Evolutionary conservation across 2,329 filamentous ascomycete genomes (phyloP).

Genomic region (Aspergillus sclerotialis): DNA sequence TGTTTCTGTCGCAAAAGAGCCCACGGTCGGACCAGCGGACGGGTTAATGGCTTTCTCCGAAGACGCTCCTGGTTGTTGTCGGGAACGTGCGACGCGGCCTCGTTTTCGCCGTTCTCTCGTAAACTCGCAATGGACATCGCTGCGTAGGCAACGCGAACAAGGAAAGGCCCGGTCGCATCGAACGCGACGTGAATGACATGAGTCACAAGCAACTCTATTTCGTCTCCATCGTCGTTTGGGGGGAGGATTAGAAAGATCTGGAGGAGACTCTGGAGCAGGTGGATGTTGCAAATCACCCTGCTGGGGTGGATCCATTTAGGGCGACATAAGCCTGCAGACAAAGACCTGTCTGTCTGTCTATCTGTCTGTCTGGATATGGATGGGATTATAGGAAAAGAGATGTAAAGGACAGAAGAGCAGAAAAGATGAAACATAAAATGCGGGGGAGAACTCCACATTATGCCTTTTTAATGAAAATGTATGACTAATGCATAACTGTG

Average conservation of each 20-base stretch:
- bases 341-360: no score
- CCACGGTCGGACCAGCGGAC: neutral
- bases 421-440: neutral
- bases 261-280: slow-evolving; percentile 7
- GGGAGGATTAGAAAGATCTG: slow-evolving; percentile 10
- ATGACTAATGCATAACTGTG: no score
- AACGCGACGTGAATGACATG: slow-evolving; percentile 87
- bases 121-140: slow-evolving; percentile 65
- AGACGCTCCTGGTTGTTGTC: slow-evolving; percentile 60
- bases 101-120: slow-evolving; percentile 88
- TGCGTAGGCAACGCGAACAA: slow-evolving; percentile 85
- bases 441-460: neutral
- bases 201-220: slow-evolving; percentile 65
- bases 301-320: slow-evolving; percentile 25
- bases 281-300: slow-evolving; percentile 17
- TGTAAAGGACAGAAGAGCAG: neutral
- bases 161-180: slow-evolving; percentile 90
- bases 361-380: no score
- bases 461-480: no score
- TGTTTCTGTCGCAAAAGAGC: slow-evolving; percentile 3
- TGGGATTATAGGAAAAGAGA: no score
- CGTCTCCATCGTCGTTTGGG: slow-evolving; percentile 31
- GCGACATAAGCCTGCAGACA: slow-evolving; percentile 16
- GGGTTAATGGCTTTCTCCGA: slow-evolving; percentile 4
- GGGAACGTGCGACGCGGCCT: slow-evolving; percentile 68